Evolutionary conservation across 2,329 filamentous ascomycete genomes (phyloP), one percentile per base, ranked within the genome.

Genomic region (Colletotrichum chrysophilum): DNA sequence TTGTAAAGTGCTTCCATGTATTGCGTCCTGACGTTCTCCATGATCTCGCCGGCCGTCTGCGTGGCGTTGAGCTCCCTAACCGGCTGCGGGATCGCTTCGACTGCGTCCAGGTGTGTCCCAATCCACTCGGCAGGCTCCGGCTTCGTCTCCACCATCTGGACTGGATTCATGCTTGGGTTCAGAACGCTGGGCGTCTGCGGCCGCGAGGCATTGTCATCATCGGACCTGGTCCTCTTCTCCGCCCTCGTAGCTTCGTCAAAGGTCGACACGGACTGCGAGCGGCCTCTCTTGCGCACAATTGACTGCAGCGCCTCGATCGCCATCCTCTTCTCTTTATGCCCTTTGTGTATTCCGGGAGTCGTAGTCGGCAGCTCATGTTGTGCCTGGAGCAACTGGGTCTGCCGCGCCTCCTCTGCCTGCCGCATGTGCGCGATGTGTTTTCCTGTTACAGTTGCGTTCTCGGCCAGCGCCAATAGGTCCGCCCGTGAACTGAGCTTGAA

Each of bases 181-280:
- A 68, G 16, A 13, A 72, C 95, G 90, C 81, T 92, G 89, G 58
- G 88, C 89, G 84, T 98, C 97, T 87, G 98, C 95, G n/a, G 93
- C 93, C 80, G 95, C 94, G 66, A 98, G 14, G 28, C 13, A n/a
- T 72, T 58, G 5, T 71, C 60, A 18, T 74, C 76, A n/a, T 77
- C 75, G 8, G 75, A 78, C 34, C 52, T 67, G 13, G 60, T 56
- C 52, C 77, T 56, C 69, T 78, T 78, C 65, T 78, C 72, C 14
- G 71, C 61, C 38, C 75, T 71, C n/a, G 55, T 26, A 14, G 77
- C 77, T n/a, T 82, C 81, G 2, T 83, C 82, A 4, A 82, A 78
- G 0, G 83, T 83, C 13, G 85, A 84, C n/a, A 86, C 79, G 14
- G 88, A 87, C 67, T 85, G 84, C 14, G 89, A 86, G 70, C 87